Percentiles rank a stretch among this genome's conserved stretches.
These are phyloP conservation scores for Oemleria cerasiformis DNA, from an alignment of 306 rosid species.

Conservation along the genomic window DNA sequence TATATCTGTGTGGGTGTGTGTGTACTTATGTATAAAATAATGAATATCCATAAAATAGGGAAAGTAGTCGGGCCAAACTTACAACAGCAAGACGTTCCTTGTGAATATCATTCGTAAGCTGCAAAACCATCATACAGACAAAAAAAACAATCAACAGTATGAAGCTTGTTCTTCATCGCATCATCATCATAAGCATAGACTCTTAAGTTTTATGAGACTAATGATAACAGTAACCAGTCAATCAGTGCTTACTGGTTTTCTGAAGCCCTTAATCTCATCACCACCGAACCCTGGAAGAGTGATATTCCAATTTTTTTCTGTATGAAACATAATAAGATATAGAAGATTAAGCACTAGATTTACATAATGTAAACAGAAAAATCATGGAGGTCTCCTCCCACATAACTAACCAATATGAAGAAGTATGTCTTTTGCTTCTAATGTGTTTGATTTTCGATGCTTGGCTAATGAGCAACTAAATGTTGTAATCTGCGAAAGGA, in stretches of 20 bases:
- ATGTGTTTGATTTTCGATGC: constrained; percentile 79
- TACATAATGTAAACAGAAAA: constrained; percentile 1
- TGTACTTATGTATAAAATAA: constrained; percentile 7
- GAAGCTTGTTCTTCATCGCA: neutral
- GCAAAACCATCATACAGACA: constrained; percentile 35
- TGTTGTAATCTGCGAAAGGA: constrained; percentile 61
- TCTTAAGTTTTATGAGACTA: neutral
- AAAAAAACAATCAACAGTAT: too few species aligned
- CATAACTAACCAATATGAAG: constrained; percentile 76
- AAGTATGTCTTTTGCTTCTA: constrained; percentile 93
- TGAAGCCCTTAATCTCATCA: constrained; percentile 85
- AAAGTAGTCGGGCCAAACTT: constrained; percentile 36
- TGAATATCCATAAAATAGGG: constrained; percentile 6
- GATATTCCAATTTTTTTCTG: constrained; percentile 90
- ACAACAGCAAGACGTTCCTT: constrained; percentile 87
- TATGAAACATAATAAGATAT: constrained; percentile 15
- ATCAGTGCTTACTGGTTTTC: constrained; percentile 53
- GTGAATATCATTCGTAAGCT: constrained; percentile 74
- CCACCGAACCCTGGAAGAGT: constrained; percentile 91
- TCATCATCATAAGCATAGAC: neutral
- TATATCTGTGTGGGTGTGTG: too few species aligned
- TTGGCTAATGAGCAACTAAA: constrained; percentile 93
- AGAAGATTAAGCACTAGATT: constrained; percentile 21
- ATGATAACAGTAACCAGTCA: constrained; percentile 19
- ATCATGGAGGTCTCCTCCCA: constrained; percentile 10